Evolutionary conservation across 768 basidiomycete genomes (phyloP).

Genomic region (Crepidotus variabilis): DNA sequence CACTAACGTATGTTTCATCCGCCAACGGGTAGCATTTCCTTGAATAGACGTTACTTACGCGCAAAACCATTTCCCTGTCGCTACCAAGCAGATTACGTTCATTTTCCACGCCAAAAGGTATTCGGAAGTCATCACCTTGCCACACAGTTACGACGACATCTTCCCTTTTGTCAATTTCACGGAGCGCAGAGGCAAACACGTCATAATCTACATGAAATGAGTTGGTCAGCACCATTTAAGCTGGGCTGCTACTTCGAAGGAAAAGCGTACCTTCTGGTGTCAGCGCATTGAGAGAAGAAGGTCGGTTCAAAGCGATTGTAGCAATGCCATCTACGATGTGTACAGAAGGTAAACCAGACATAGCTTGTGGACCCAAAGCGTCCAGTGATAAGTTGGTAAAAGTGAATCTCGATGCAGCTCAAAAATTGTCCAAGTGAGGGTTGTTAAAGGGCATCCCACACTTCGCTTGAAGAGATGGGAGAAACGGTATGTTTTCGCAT

Average conservation of each 20-base stretch:
- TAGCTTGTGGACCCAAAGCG: too few relatives aligned
- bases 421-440: too few relatives aligned
- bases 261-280: constrained; percentile 39
- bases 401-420: too few relatives aligned
- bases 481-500: too few relatives aligned
- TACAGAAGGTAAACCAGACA: not conserved
- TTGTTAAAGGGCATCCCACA: too few relatives aligned
- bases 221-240: not conserved
- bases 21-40: not conserved
- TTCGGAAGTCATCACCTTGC: constrained; percentile 44
- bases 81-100: constrained; percentile 23
- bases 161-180: constrained; percentile 53
- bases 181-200: constrained; percentile 51
- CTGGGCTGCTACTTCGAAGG: not conserved
- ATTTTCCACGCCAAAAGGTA: not conserved
- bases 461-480: too few relatives aligned
- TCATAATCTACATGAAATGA: constrained; percentile 48
- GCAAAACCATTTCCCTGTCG: constrained; percentile 71
- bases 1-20: constrained; percentile 31
- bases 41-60: constrained; percentile 39
- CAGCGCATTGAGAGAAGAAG: constrained; percentile 56
- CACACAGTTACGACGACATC: constrained; percentile 66
- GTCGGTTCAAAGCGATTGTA: constrained; percentile 64
- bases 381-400: too few relatives aligned
- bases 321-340: constrained; percentile 56